These are phyloP conservation scores for Tolypocladium tropicale DNA, from an alignment of 2,329 filamentous ascomycete genomes.

Conservation along the genomic window DNA sequence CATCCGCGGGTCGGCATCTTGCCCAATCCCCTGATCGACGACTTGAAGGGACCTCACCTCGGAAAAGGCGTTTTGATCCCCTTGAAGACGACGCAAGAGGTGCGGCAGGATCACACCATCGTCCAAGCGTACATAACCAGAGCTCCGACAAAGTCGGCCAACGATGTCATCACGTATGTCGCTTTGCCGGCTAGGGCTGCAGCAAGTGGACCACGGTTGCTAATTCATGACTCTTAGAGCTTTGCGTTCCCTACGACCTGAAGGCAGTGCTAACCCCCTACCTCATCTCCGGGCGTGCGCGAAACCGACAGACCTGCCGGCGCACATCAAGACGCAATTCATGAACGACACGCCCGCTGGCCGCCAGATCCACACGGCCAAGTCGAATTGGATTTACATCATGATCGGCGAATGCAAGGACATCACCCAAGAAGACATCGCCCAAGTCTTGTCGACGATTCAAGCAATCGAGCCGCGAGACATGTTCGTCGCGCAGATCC, in stretches of 20 bases:
- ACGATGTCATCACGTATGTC: constrained; percentile 57
- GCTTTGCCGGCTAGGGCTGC: not conserved
- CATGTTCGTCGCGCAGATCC: constrained; percentile 50
- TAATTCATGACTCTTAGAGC: constrained; percentile 30
- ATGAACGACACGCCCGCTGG: constrained; percentile 48
- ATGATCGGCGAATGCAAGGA: constrained; percentile 41
- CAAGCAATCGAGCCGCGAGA: constrained; percentile 38
- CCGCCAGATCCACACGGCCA: constrained; percentile 47
- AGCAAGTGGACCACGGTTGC: not conserved
- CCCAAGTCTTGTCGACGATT: constrained; percentile 32
- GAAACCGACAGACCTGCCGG: constrained; percentile 58
- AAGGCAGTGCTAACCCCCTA: constrained; percentile 53
- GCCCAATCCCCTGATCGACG: constrained; percentile 27
- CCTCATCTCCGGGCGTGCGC: constrained; percentile 68
- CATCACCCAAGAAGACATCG: constrained; percentile 43
- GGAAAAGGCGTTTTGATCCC: constrained; percentile 45
- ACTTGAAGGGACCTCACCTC: constrained; percentile 22
- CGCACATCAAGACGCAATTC: constrained; percentile 50
- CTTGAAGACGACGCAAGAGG: constrained; percentile 54
- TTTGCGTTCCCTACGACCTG: constrained; percentile 44
- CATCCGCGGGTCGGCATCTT: constrained; percentile 8
- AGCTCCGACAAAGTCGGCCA: constrained; percentile 61
- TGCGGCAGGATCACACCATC: constrained; percentile 46
- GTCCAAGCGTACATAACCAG: constrained; percentile 61
- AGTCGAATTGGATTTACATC: constrained; percentile 51